These are phyloP conservation scores for Boletus rufocinnamomeus DNA, from an alignment of 768 basidiomycete genomes.

Conservation along the genomic window DNA sequence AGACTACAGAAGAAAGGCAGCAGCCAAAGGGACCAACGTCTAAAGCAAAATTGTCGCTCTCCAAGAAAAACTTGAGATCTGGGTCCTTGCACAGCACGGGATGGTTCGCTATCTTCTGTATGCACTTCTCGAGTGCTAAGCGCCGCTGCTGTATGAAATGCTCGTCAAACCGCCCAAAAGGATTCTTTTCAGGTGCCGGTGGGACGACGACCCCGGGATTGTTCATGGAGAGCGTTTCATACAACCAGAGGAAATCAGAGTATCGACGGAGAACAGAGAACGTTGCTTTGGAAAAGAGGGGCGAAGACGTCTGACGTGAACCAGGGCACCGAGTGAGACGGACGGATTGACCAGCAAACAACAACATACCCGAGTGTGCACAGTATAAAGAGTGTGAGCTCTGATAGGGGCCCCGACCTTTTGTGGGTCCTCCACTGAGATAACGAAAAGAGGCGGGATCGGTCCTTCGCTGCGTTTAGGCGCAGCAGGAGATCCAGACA, in stretches of 20 bases:
- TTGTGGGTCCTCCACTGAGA: slow-evolving; percentile 96
- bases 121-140: slow-evolving; percentile 81
- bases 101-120: slow-evolving; percentile 92
- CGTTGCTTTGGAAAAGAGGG: slow-evolving; percentile 74
- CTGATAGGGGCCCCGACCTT: slow-evolving; percentile 96
- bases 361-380: slow-evolving; percentile 74
- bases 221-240: slow-evolving; percentile 81
- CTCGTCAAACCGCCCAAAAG: slow-evolving; percentile 91
- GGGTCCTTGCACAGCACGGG: slow-evolving; percentile 86
- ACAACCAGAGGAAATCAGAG: slow-evolving; percentile 97
- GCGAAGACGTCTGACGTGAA: slow-evolving; percentile 71
- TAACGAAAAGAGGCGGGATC: slow-evolving; percentile 72
- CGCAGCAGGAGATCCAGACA: slow-evolving; percentile 16
- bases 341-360: neutral
- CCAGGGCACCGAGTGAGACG: neutral
- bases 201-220: slow-evolving; percentile 98
- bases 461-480: slow-evolving; percentile 41
- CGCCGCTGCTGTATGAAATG: slow-evolving; percentile 89
- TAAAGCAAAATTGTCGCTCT: slow-evolving; percentile 86
- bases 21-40: slow-evolving; percentile 60
- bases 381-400: slow-evolving; percentile 94
- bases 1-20: slow-evolving; percentile 1
- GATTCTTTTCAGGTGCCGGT: slow-evolving; percentile 93
- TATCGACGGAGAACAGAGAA: slow-evolving; percentile 97
- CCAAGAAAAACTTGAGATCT: slow-evolving; percentile 88